phyloP scores from a whole-genome alignment of 768 basidiomycete species.

The Suillus weaverae region DNA sequence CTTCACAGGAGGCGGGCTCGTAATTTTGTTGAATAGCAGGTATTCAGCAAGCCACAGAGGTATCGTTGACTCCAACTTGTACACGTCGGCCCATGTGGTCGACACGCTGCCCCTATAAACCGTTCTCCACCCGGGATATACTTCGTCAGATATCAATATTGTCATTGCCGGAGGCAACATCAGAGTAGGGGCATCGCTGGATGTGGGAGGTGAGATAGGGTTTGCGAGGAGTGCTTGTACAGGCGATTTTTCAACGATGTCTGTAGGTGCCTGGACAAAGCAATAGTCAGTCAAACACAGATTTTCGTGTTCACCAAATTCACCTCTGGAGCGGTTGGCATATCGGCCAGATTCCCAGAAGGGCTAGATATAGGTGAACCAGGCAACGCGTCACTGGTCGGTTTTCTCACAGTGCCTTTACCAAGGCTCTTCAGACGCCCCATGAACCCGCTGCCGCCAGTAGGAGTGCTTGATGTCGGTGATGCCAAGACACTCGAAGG shows the following conservation, averaged over 20 bases:
- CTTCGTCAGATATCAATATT: conserved; percentile 83
- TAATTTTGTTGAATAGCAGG: conserved; percentile 65
- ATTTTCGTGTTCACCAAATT: conserved; percentile 2
- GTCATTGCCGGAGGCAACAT: conserved; percentile 57
- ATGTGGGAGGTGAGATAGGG: conserved; percentile 63
- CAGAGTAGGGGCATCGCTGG: conserved; percentile 70
- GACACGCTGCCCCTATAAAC: conserved; percentile 75
- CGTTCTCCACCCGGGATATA: conserved; percentile 67
- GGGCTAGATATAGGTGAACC: conserved; percentile 25
- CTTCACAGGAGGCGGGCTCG: conserved; percentile 60
- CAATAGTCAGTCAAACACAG: conserved; percentile 5
- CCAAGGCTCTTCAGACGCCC: conserved; percentile 77
- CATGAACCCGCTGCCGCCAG: conserved; percentile 58
- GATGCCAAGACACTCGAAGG: conserved; percentile 34
- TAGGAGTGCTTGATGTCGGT: conserved; percentile 50
- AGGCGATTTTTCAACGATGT: conserved; percentile 45
- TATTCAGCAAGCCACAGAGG: conserved; percentile 92
- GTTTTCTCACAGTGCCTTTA: conserved; percentile 47
- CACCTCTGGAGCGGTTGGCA: conserved; percentile 26
- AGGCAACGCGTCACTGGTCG: conserved; percentile 19
- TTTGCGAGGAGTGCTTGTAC: conserved; percentile 55
- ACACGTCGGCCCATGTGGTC: conserved; percentile 52
- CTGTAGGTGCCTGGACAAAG: conserved; percentile 25
- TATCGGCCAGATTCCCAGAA: conserved; percentile 17
- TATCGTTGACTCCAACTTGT: conserved; percentile 69